Evolutionary conservation across 108 stramenopile species (phyloP), one percentile per base, ranked within the genome.

Genomic region (Schizochytrium sp.): DNA sequence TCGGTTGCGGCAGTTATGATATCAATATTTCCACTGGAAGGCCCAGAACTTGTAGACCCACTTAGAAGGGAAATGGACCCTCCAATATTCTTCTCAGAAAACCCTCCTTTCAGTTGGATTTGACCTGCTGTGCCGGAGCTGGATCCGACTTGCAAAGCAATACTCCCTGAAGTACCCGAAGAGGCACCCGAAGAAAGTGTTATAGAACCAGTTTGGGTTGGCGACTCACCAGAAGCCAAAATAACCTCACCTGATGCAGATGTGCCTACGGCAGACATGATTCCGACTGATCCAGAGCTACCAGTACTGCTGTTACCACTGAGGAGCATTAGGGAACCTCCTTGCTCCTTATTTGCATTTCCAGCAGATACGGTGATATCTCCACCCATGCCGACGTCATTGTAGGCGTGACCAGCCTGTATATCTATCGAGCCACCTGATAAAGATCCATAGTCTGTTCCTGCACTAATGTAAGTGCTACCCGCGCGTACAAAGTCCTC

Each of bases 401-500:
- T 19, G 4, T 55, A 40, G 8, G 49, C 49, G 41, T 1, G 2
- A 8, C 76, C 76, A 5, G 55, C 76, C 41, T 55, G 55, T 7
- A n/a, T 45, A 41, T 59, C 58, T 0, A 69, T 15, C 42, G 40
- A 38, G 10, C 64, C 64, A 7, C 64, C 64, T 10, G 64, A 69
- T 5, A 44, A 38, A 2, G 10, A 38, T 10, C 64, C 64, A 15
- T 8, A 13, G 64, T 69, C 64, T 13, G 64, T 28, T 7, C 42
- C 64, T 7, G 64, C 64, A 7, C 64, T 38, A 69, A 69, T 12
- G 42, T 44, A 38, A 7, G 87, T 90, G 49, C 64, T 76, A 12
- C 89, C 90, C 56, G 91, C 88, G 0, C 49, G 38, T 55, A 90
- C 45, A 41, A 45, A 40, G 1, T 88, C 90, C 58, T 88, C 89